These are phyloP conservation scores for Suillus plorans DNA, from an alignment of 768 basidiomycete genomes.

Conservation along the genomic window DNA sequence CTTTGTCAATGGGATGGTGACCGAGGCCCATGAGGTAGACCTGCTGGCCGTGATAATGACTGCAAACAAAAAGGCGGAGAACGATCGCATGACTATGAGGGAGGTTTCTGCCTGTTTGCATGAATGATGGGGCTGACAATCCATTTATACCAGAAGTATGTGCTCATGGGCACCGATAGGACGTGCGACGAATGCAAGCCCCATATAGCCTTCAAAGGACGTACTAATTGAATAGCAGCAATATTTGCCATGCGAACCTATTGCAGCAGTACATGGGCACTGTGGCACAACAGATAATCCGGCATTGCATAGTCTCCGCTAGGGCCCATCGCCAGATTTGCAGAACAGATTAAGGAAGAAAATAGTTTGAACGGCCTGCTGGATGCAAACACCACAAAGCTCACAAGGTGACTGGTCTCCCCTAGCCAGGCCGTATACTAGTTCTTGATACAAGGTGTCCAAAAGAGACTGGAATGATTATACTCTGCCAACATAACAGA, in stretches of 20 bases:
- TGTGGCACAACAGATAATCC: neutral
- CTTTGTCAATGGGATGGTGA: conserved; percentile 15
- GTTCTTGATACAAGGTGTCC: neutral
- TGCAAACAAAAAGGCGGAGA: conserved; percentile 6
- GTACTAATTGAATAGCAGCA: neutral
- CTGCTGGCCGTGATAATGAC: conserved; percentile 9
- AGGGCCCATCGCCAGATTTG: neutral
- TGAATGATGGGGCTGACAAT: neutral
- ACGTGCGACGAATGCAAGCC: neutral
- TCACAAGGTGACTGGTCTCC: neutral
- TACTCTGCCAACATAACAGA: neutral
- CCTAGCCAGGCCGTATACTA: neutral
- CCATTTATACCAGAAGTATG: neutral
- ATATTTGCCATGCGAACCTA: neutral
- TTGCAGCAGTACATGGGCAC: neutral
- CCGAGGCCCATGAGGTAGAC: conserved; percentile 7
- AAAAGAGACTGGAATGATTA: too few relatives aligned
- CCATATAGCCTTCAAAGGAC: neutral
- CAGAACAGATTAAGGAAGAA: neutral
- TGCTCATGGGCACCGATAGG: neutral
- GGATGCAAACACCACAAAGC: neutral
- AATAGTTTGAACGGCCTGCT: neutral
- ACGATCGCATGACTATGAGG: conserved; percentile 14
- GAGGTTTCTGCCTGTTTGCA: neutral
- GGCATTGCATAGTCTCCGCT: neutral